These are phyloP conservation scores for Phytopythium helicoides DNA, from an alignment of 352 stramenopile genomes.

Conservation along the genomic window DNA sequence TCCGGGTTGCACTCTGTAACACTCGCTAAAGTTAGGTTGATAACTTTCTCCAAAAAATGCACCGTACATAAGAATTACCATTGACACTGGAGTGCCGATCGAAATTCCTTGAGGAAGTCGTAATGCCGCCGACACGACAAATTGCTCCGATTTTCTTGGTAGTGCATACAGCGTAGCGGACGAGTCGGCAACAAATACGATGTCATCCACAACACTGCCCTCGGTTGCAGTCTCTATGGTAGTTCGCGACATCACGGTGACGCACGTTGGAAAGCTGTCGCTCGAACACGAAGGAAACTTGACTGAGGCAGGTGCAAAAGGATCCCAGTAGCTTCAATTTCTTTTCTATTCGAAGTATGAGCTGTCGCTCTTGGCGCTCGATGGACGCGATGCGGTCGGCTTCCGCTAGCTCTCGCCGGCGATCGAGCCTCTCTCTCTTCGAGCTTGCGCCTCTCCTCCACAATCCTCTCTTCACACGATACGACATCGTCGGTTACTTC, in stretches of 20 bases:
- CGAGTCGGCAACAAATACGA: constrained; percentile 41
- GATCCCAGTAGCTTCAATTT: constrained; percentile 44
- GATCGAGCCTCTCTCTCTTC: constrained; percentile 28
- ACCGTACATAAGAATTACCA: neutral
- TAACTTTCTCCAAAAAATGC: neutral
- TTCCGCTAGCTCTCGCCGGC: constrained; percentile 25
- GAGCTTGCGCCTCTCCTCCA: constrained; percentile 26
- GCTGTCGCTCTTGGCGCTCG: constrained; percentile 30
- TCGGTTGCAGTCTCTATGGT: constrained; percentile 5
- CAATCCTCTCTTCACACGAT: constrained; percentile 29
- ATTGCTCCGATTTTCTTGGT: constrained; percentile 16
- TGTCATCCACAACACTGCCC: constrained; percentile 19
- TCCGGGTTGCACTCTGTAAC: constrained; percentile 9
- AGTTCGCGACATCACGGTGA: constrained; percentile 10
- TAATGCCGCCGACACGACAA: constrained; percentile 15
- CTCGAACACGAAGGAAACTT: constrained; percentile 8
- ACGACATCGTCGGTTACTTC: neutral
- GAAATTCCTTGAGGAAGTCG: no score
- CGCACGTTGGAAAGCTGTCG: constrained; percentile 6
- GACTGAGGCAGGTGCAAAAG: constrained; percentile 44
- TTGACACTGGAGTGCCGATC: neutral
- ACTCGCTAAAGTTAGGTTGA: neutral
- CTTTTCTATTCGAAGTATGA: constrained; percentile 37
- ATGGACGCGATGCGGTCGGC: constrained; percentile 37
- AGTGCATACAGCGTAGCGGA: constrained; percentile 25